phyloP scores from a whole-genome alignment of 306 rosid genomes.

The Rosa chinensis region DNA sequence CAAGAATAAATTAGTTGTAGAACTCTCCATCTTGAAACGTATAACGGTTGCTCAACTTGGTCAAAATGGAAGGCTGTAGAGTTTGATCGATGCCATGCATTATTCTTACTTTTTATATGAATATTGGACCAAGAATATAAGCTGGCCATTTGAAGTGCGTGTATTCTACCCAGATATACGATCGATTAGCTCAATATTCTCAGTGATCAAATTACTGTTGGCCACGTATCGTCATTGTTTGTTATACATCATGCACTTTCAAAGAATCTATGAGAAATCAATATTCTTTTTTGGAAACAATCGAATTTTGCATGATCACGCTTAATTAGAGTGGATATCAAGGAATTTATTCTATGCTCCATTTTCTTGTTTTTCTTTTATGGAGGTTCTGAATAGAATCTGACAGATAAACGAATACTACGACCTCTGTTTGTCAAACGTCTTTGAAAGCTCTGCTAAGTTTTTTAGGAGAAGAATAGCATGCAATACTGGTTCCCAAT shows the following conservation, averaged over 20 bases:
- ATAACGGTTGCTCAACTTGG: background rate
- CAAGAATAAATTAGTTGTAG: background rate
- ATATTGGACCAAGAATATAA: background rate
- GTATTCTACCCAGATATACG: background rate
- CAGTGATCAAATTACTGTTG: background rate
- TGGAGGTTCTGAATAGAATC: background rate
- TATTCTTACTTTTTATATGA: no score
- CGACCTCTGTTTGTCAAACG: no score
- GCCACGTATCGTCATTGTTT: background rate
- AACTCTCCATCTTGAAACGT: background rate
- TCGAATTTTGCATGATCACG: background rate
- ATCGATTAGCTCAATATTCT: background rate
- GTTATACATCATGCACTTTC: background rate
- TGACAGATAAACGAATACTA: background rate
- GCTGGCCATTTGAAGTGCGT: background rate
- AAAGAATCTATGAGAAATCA: background rate
- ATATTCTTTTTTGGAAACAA: background rate
- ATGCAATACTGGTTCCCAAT: no score
- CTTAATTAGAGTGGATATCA: background rate
- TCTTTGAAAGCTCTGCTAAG: no score
- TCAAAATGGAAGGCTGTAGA: conserved; percentile 8
- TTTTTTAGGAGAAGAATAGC: no score
- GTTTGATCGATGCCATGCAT: background rate
- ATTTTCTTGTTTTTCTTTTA: background rate
- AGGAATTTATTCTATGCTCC: conserved; percentile 3